Base-by-base conservation (phyloP, 2,329 filamentous ascomycete species). In the Monilinia vaccinii-corymbosi region DNA sequence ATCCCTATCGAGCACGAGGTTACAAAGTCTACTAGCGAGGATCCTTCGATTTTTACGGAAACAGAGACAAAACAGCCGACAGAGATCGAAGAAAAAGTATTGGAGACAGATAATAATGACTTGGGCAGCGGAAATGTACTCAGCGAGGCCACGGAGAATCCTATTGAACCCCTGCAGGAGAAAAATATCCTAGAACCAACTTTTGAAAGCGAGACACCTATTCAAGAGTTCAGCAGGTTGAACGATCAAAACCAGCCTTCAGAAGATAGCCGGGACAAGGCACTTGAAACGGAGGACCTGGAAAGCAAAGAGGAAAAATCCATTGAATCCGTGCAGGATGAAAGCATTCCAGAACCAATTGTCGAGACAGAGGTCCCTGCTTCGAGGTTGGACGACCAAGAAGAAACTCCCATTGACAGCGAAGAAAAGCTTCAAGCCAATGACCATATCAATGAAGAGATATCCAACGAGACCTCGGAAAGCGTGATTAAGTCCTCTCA, bases 401-500 rank as follows among this genome's bases (percentile, higher is more conserved):
- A 38, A 13, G 10, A 31, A 1, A 7, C 13, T 52, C 23, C 11
- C 21, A 8, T 9, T 11, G 36, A 52, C 8, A 14, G 18, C 4
- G 36, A 21, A 11, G 7, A 25, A 6, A 25, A 40, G 18, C 1
- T 14, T 28, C 40, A 23, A 8, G 3, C 10, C n/a, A 4, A 11
- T 3, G 40, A 44, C 13, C 2, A 21, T 13, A 23, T 1, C n/a
- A 44, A 1, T n/a, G 9, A 23, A 7, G 2, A 31, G 3, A 21
- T 5, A 31, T 5, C 49, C 4, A 14, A 23, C 23, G 21, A n/a
- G 4, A n/a, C 10, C 1, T 5, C 16, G 3, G 49, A 40, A 34
- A n/a, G 28, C 2, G 11, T 3, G 13, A 2, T 40, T 1, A 10
- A n/a, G 10, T 2, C 2, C 3, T 9, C 25, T 11, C 1, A 28